Conservation (phyloP, 345 rosid species). For the Bruguiera gymnorhiza region DNA sequence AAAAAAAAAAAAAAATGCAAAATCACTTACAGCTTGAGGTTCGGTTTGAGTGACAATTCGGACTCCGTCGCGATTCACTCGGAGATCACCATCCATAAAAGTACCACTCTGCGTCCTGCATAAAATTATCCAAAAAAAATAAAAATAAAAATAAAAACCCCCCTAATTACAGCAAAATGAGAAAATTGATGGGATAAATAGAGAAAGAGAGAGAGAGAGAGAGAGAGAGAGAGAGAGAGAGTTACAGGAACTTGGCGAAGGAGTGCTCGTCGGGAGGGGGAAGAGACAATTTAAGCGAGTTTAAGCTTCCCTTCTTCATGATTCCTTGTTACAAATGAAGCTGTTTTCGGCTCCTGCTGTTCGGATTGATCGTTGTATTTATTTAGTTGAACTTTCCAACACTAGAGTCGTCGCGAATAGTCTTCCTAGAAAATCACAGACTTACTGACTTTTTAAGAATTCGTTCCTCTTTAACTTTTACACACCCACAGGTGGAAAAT, state of each 20-base stretch:
- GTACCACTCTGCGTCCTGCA: slow-evolving; percentile 84
- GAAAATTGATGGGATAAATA: background rate
- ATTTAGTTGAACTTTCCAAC: no score
- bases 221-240: background rate
- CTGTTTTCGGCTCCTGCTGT: background rate
- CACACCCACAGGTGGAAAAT: no score
- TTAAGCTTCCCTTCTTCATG: slow-evolving; percentile 70
- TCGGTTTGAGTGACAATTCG: slow-evolving; percentile 59
- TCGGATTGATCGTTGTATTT: no score
- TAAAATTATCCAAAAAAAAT: background rate
- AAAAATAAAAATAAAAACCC: background rate
- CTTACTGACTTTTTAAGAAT: no score
- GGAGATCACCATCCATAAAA: slow-evolving; percentile 89
- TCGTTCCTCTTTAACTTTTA: no score
- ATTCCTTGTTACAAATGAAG: background rate
- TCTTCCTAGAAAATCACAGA: no score
- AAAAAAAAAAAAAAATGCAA: background rate
- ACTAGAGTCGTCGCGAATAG: no score
- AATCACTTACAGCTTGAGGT: slow-evolving; percentile 50
- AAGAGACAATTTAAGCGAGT: slow-evolving; percentile 52
- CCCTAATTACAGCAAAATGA: slow-evolving; percentile 1
- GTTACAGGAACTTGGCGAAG: slow-evolving; percentile 66
- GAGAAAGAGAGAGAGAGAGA: background rate
- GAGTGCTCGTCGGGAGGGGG: slow-evolving; percentile 52
- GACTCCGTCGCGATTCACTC: slow-evolving; percentile 86